These are phyloP conservation scores for Neoboletus magnificus DNA, from an alignment of 768 basidiomycete genomes.

Conservation along the genomic window DNA sequence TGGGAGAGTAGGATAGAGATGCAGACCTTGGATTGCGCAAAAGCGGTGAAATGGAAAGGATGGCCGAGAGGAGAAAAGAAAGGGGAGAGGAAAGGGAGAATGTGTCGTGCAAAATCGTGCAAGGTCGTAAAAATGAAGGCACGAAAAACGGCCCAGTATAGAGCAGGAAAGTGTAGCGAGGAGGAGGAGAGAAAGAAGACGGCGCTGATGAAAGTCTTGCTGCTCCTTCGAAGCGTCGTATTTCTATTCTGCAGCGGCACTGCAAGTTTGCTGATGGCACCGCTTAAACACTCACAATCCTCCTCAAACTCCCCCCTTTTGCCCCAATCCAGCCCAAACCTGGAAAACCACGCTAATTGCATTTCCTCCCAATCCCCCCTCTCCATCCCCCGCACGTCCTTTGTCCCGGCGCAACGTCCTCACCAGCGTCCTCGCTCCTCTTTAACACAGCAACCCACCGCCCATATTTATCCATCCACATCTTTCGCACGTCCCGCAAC, in stretches of 20 bases:
- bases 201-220: constrained; percentile 33
- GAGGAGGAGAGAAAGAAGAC: constrained; percentile 29
- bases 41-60: constrained; percentile 28
- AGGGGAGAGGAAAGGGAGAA: constrained; percentile 38
- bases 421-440: not conserved
- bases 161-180: constrained; percentile 25
- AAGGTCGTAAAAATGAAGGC: constrained; percentile 57
- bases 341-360: not conserved
- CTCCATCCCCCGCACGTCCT: not conserved
- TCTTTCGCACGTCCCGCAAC: constrained; percentile 1
- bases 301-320: constrained; percentile 11
- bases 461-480: not conserved
- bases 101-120: constrained; percentile 68
- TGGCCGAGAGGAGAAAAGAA: constrained; percentile 34
- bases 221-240: constrained; percentile 31
- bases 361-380: constrained; percentile 3
- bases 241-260: constrained; percentile 32
- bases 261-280: constrained; percentile 23
- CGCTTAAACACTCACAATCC: constrained; percentile 11
- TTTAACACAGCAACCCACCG: not conserved
- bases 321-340: constrained; percentile 10
- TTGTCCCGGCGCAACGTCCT: not conserved
- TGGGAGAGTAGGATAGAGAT: constrained; percentile 21
- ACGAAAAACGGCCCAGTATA: constrained; percentile 23
- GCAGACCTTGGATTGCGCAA: constrained; percentile 30